These are phyloP conservation scores for Nepenthes mirabilis DNA, from an alignment of 148 eudicot species.

Conservation along the genomic window DNA sequence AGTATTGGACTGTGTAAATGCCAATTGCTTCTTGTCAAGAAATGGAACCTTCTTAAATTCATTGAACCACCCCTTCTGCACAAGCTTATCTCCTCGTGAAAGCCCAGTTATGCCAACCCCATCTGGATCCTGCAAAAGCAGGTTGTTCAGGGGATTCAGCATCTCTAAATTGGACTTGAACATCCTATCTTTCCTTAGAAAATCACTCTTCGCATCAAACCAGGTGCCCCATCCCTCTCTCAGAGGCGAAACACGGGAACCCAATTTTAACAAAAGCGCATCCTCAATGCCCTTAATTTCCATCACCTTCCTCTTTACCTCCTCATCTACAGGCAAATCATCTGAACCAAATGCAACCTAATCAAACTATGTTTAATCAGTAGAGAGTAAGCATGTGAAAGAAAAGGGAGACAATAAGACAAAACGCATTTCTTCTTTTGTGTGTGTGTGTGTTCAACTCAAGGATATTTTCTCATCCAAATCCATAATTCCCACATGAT, in stretches of 20 bases:
- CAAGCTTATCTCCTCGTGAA: slow-evolving; percentile 57
- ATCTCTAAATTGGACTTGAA: slow-evolving; percentile 68
- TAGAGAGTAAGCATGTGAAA: neutral
- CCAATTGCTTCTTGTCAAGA: slow-evolving; percentile 35
- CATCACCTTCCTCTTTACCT: slow-evolving; percentile 33
- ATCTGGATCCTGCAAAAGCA: slow-evolving; percentile 81
- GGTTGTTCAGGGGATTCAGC: slow-evolving; percentile 61
- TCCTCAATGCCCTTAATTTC: slow-evolving; percentile 52
- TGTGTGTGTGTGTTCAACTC: too few relatives aligned
- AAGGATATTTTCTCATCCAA: too few relatives aligned
- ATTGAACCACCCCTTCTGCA: slow-evolving; percentile 37
- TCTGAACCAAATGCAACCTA: slow-evolving; percentile 51
- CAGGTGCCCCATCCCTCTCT: slow-evolving; percentile 91
- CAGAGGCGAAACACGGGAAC: slow-evolving; percentile 35
- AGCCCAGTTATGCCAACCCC: slow-evolving; percentile 51
- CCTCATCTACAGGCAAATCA: slow-evolving; percentile 61
- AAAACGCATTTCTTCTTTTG: too few relatives aligned
- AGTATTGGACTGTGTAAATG: slow-evolving; percentile 11
- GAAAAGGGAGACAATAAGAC: neutral
- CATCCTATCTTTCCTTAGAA: slow-evolving; percentile 72
- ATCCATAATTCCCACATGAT: too few relatives aligned
- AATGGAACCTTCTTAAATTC: slow-evolving; percentile 46
- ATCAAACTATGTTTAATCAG: neutral
- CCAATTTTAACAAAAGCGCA: slow-evolving; percentile 51
- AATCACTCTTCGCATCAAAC: slow-evolving; percentile 91